Base-by-base conservation (phyloP, 2,329 filamentous ascomycete species). In the Stromatinia cepivora region DNA sequence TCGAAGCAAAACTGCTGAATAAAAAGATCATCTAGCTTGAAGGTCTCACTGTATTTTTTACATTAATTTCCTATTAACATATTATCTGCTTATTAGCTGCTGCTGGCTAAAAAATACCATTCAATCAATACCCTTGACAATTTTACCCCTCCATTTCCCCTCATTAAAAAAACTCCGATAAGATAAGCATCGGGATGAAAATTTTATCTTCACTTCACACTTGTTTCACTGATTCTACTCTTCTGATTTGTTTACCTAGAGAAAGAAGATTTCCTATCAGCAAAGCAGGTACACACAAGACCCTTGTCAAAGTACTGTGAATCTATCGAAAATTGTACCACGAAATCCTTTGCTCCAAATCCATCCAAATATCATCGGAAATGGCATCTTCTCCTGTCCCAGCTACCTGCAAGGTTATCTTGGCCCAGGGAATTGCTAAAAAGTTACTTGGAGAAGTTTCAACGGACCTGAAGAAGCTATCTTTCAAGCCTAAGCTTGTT, bases 371-470 rank as follows among this genome's bases (percentile, higher is more conserved):
- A 22, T n/a, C 22, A 46, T 45, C 46, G n/a, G 20, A n/a, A n/a
- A 73, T 73, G 67, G 62, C 73, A 31, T 58, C 71, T 25, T 56
- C 70, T 61, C 50, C 65, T n/a, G 50, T 70, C 11, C 67, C 72
- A 50, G 66, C 67, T 81, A 88, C 91, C 77, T 98, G 95, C 88
- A 97, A 97, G 86, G 93, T 97, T 80, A 87, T 98, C 77, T 87
- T 97, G 75, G 92, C 94, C 70, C 91, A 91, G 75, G 91, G 90
- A 75, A 93, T 99, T 77, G 93, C 94, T 74, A 95, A 93, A 82
- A 85, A 85, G 68, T 85, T 97, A 65, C 85, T 97, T 66, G 82
- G 83, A 36, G 94, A 97, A 82, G 92, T 97, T 71, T 85, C 88
- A 74, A 87, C 91, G 70, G 92, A 90, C 9, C 83, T 97, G 71